Base-by-base conservation (phyloP, 2,329 filamentous ascomycete species). In the Xenoacremonium recifei region DNA sequence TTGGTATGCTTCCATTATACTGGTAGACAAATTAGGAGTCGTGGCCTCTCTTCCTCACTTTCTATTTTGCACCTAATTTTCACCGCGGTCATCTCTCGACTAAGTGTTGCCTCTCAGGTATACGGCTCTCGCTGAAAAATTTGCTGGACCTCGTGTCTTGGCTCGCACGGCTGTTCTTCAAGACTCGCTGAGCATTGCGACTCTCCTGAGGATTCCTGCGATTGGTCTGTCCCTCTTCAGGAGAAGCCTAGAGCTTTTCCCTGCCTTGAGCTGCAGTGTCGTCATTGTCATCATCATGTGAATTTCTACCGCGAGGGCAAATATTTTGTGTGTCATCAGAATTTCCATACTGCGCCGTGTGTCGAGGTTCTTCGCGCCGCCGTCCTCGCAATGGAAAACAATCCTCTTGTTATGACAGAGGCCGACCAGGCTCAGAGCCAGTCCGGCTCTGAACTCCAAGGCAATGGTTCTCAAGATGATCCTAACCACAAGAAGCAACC, bases 401-500 rank as follows among this genome's bases (percentile, higher is more conserved):
- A 50, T 27, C 38, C 48, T 43, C 33, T 36, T 21, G 17, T 34
- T 20, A 38, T 43, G 18, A 43, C 50, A 21, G 37, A 42, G 21
- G 38, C 49, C 37, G 37, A 35, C 17, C 37, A 27, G 31, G 29
- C 43, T 35, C 48, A 51, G 36, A 42, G 62, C 27, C 64, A 64
- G 42, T 53, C 54, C 13, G 53, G 58, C 29, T 56, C 65, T 21
- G 50, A 61, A 4, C 60, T 62, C 19, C 64, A 61, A 59, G 44
- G 62, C 50, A 48, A 60, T 21, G 65, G 62, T 39, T 64, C 63
- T 11, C 64, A 66, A 19, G 70, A 70, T 10, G 70, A 73, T 35
- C 55, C 61, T n/a, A 66, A 64, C 38, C 59, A 65, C 17, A 77
- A n/a, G n/a, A n/a, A 74, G 53, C 79, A 74, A 55, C 55, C 66